Evolutionary conservation across 2,329 filamentous ascomycete species (phyloP).

Genomic region (Fusarium xylarioides): DNA sequence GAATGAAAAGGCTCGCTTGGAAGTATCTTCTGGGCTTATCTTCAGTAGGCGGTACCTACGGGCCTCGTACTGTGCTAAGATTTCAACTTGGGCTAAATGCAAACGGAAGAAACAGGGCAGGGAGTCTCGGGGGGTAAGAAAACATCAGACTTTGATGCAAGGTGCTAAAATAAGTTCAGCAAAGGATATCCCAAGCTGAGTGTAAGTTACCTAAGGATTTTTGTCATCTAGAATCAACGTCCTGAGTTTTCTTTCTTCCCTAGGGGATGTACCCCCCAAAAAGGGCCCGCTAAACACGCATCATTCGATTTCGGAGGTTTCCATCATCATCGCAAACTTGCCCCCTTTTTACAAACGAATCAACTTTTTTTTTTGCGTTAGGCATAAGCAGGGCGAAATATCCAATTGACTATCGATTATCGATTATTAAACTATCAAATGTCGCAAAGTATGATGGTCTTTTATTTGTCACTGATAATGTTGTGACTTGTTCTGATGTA

Average conservation of each 20-base stretch:
- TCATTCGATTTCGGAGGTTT: slow-evolving; percentile 44
- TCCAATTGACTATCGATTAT: neutral
- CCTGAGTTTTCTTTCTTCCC: neutral
- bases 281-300: slow-evolving; percentile 19
- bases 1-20: neutral
- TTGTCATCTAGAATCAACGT: neutral
- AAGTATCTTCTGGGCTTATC: slow-evolving; percentile 24
- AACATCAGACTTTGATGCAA: neutral
- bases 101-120: slow-evolving; percentile 39
- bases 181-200: fast-evolving
- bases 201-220: fast-evolving
- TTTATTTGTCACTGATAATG: neutral
- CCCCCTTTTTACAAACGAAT: slow-evolving; percentile 17
- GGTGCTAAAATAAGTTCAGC: neutral
- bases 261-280: slow-evolving; percentile 20
- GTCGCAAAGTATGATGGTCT: neutral
- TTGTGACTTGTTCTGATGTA: neutral
- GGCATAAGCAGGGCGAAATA: neutral
- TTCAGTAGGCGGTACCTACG: neutral
- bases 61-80: slow-evolving; percentile 17
- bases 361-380: neutral
- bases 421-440: neutral
- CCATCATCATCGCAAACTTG: slow-evolving; percentile 26
- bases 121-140: neutral
- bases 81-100: slow-evolving; percentile 16